Base-by-base conservation (phyloP, 78 protist species). In the Anaeramoeba flamelloides region DNA sequence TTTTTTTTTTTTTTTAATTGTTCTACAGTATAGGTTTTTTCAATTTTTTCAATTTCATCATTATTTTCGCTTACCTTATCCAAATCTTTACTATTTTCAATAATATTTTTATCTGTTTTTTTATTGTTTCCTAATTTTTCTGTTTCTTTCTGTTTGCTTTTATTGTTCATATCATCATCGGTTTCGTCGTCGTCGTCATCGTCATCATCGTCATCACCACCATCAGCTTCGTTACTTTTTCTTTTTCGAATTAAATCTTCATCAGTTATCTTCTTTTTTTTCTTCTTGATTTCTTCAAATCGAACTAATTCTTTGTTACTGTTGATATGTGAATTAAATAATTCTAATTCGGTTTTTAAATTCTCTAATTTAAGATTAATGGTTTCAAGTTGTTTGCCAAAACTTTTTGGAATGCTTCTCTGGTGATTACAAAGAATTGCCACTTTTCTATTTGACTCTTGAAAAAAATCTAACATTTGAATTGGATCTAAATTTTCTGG, bases 351-450 rank as follows among this genome's bases (percentile, higher is more conserved):
- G 36, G 8, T 36, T 76, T 38, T 36, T 26, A 36, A 17, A 26
- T 76, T 17, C 8, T 76, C 40, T 26, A 36, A 26, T 38, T 38
- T 74, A 22, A 36, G n/a, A 31, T 79, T 26, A 36, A 79, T 32
- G 36, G 4, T 74, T 39, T 79, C 36, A 31, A 31, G 3, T 79
- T 34, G 41, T 4, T 32, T 8, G 8, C 36, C 76, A 36, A 39
- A 79, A 31, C 78, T 79, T 79, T 93, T 90, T 17, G 97, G 84
- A 31, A 89, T 84, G 1, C 93, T 75, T 17, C 85, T 40, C 79
- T 97, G 99, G 87, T 97, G 99, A 92, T 97, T 97, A 82, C 99
- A 97, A 17, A 97, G 86, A 1, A 91, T 77, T 78, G 99, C 99
- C n/a, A 96, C 99, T 39, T 87, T 86, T 53, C 88, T 84, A 82